These are phyloP conservation scores for Trypanosoma avium DNA, from an alignment of 208 protist species.

Conservation along the genomic window DNA sequence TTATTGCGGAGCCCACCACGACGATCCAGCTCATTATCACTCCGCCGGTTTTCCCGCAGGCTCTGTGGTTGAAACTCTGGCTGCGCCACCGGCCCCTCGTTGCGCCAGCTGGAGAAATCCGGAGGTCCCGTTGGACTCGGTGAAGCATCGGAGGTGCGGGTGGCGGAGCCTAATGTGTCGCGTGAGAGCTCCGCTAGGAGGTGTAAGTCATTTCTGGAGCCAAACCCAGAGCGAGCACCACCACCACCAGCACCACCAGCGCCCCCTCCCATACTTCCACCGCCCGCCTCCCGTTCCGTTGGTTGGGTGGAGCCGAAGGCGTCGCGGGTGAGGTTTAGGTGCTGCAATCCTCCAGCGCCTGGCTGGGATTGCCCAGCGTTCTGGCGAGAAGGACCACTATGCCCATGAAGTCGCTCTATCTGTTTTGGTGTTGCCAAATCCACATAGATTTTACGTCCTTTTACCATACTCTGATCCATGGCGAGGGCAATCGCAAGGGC, in stretches of 20 bases:
- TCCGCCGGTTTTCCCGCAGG: slow-evolving; percentile 26
- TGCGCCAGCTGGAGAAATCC: slow-evolving; percentile 66
- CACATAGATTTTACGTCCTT: slow-evolving; percentile 75
- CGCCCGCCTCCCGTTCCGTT: slow-evolving; percentile 25
- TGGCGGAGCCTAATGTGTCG: slow-evolving; percentile 67
- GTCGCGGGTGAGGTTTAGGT: slow-evolving; percentile 60
- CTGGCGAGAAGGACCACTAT: slow-evolving; percentile 47
- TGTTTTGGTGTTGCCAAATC: slow-evolving; percentile 81
- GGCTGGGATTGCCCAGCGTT: slow-evolving; percentile 43
- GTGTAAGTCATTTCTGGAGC: slow-evolving; percentile 51
- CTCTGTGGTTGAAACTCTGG: slow-evolving; percentile 37
- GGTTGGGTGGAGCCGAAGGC: slow-evolving; percentile 63
- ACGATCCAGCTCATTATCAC: slow-evolving; percentile 33
- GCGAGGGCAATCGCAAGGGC: slow-evolving; percentile 68
- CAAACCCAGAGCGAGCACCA: slow-evolving; percentile 59
- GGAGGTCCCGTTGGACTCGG: slow-evolving; percentile 23
- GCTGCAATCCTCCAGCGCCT: slow-evolving; percentile 30
- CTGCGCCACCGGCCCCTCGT: slow-evolving; percentile 42
- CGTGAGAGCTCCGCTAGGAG: slow-evolving; percentile 54
- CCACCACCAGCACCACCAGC: no score
- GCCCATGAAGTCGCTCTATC: slow-evolving; percentile 68
- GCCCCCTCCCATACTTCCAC: no score
- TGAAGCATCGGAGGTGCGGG: slow-evolving; percentile 32
- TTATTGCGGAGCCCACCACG: no score
- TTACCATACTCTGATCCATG: slow-evolving; percentile 56